A percentile compares a stretch with the other conserved stretches of the same genome.
Conservation (phyloP, 768 basidiomycete genomes). For the Mycena vitilis region DNA sequence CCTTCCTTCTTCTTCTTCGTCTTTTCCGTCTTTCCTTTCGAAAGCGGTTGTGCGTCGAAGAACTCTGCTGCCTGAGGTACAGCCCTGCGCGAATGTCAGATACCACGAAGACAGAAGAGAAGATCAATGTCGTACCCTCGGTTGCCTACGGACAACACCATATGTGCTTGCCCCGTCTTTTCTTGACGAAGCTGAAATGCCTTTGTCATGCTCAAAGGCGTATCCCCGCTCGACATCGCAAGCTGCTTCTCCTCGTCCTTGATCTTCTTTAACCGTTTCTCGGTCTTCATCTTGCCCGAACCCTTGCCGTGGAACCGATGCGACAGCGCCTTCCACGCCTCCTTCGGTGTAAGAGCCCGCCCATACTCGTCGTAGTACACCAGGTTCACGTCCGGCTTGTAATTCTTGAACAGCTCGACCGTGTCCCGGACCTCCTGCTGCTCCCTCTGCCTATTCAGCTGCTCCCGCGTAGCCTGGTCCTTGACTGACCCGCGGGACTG, state of each 20-base stretch:
- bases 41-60: conserved; percentile 81
- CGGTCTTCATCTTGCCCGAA: conserved; percentile 95
- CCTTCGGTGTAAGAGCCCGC: conserved; percentile 87
- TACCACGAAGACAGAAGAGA: conserved; percentile 14
- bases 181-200: conserved; percentile 95
- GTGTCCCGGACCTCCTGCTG: conserved; percentile 89
- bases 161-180: conserved; percentile 95
- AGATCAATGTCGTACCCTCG: conserved; percentile 71
- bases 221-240: conserved; percentile 95
- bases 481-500: conserved; percentile 84
- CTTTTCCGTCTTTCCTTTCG: conserved; percentile 88
- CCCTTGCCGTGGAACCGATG: conserved; percentile 99
- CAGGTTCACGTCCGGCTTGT: conserved; percentile 97
- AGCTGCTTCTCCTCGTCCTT: conserved; percentile 96
- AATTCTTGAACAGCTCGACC: conserved; percentile 87
- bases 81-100: conserved; percentile 60
- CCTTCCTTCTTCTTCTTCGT: conserved; percentile 84
- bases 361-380: conserved; percentile 98
- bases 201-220: conserved; percentile 92
- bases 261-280: conserved; percentile 96
- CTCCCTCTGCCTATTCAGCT: conserved; percentile 92
- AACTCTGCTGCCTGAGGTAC: conserved; percentile 89
- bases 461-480: conserved; percentile 94
- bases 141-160: conserved; percentile 94
- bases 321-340: conserved; percentile 98